Conservation (phyloP, 345 rosid species). For the Trapa incisa region DNA sequence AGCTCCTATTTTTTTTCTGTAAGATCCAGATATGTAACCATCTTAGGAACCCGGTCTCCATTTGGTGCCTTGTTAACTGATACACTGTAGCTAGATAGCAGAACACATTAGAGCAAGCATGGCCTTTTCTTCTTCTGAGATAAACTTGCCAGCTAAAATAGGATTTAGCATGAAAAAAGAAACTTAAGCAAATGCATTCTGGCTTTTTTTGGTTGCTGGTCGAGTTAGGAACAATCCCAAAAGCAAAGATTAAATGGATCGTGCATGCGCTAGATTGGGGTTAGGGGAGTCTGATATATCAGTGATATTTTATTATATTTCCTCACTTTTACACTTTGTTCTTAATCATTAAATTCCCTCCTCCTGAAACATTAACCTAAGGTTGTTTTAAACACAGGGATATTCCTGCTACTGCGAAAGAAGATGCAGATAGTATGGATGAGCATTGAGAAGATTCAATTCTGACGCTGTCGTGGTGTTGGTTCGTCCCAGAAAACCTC, state of each 20-base stretch:
- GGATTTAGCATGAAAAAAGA: not conserved
- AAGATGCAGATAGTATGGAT: constrained; percentile 29
- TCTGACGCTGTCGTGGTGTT: constrained; percentile 12
- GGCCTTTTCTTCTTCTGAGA: not conserved
- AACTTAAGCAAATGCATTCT: not conserved
- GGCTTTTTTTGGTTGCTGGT: not conserved
- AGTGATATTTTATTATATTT: not conserved
- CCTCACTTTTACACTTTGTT: no score
- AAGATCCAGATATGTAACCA: not conserved
- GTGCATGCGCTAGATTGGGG: not conserved
- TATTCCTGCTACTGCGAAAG: constrained; percentile 21
- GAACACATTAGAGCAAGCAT: not conserved
- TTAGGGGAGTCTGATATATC: not conserved
- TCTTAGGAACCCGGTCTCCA: not conserved
- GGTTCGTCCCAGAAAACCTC: not conserved
- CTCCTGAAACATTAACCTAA: not conserved
- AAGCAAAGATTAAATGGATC: not conserved
- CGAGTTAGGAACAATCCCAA: not conserved
- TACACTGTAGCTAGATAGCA: not conserved
- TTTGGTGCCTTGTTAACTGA: not conserved
- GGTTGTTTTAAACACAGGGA: constrained; percentile 19
- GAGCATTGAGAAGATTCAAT: constrained; percentile 12
- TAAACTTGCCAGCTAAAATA: not conserved
- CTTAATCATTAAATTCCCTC: not conserved
- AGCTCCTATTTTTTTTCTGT: not conserved